Evolutionary conservation across 1,139 yeast genomes (phyloP).

Genomic region (Candida pseudoviswanathii): DNA sequence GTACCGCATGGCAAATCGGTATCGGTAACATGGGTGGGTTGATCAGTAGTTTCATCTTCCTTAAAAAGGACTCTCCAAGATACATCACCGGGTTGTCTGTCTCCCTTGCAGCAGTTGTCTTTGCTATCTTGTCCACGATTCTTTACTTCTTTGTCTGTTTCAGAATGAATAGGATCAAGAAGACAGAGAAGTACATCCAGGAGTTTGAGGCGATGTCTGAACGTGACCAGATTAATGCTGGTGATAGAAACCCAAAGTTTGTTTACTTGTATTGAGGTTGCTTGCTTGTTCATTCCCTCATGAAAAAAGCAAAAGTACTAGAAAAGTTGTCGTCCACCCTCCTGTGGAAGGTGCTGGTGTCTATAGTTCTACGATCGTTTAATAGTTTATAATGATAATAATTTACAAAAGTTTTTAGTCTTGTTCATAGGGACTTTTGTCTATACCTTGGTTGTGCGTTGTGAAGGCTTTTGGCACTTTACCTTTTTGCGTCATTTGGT

Average conservation of each 20-base stretch:
- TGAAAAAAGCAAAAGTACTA: background rate
- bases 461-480: background rate
- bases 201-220: constrained; percentile 50
- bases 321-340: background rate
- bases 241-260: constrained; percentile 70
- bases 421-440: no score
- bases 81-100: constrained; percentile 59
- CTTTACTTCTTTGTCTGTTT: constrained; percentile 44
- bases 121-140: constrained; percentile 49
- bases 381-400: background rate
- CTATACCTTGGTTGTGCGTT: background rate
- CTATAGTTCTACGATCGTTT: background rate
- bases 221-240: constrained; percentile 51
- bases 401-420: background rate
- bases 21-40: constrained; percentile 86
- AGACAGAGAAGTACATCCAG: constrained; percentile 34
- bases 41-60: constrained; percentile 64
- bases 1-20: constrained; percentile 77
- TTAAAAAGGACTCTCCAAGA: constrained; percentile 57
- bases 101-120: constrained; percentile 52
- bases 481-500: background rate
- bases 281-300: background rate
- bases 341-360: background rate
- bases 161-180: constrained; percentile 47
- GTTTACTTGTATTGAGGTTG: constrained; percentile 32